A percentile compares a stretch with the other conserved stretches of the same genome.
phyloP scores from a whole-genome alignment of 495 filamentous ascomycete species.

The Aspergillus biplanus region DNA sequence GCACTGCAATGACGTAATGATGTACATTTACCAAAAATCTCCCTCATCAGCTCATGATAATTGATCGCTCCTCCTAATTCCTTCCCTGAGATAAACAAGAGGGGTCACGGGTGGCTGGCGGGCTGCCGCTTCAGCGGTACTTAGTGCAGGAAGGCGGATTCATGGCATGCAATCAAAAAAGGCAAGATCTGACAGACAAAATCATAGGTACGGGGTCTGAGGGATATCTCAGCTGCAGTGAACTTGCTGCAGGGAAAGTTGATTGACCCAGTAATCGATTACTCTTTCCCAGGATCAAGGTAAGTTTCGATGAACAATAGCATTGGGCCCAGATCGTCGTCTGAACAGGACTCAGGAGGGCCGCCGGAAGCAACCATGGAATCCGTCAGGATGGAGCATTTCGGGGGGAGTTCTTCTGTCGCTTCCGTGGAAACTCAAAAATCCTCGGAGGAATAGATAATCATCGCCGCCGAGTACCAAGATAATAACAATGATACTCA shows the following conservation, averaged over 20 bases:
- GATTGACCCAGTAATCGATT: conserved; percentile 16
- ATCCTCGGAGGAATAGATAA: not conserved
- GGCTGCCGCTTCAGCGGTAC: too few species aligned
- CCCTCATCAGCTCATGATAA: too few species aligned
- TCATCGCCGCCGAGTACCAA: not conserved
- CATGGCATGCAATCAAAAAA: not conserved
- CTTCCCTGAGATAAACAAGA: too few species aligned
- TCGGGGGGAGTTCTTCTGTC: not conserved
- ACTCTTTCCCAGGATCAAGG: conserved; percentile 11
- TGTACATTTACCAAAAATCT: too few species aligned
- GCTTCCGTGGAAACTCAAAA: conserved; percentile 1
- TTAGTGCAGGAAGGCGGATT: too few species aligned
- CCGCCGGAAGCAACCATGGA: not conserved
- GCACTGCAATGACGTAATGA: too few species aligned
- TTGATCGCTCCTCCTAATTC: too few species aligned
- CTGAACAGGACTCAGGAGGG: not conserved
- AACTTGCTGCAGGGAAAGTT: conserved; percentile 21
- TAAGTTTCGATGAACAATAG: conserved; percentile 3
- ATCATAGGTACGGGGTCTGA: not conserved
- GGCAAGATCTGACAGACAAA: conserved; percentile 19
- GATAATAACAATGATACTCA: not conserved
- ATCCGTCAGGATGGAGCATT: not conserved
- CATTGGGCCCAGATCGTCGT: conserved; percentile 7
- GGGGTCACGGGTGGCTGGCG: too few species aligned
- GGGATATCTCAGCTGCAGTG: conserved; percentile 20